A percentile compares a stretch with the other conserved stretches of the same genome.
Conservation (phyloP, 2,329 filamentous ascomycete genomes). For the Beauveria medogensis region DNA sequence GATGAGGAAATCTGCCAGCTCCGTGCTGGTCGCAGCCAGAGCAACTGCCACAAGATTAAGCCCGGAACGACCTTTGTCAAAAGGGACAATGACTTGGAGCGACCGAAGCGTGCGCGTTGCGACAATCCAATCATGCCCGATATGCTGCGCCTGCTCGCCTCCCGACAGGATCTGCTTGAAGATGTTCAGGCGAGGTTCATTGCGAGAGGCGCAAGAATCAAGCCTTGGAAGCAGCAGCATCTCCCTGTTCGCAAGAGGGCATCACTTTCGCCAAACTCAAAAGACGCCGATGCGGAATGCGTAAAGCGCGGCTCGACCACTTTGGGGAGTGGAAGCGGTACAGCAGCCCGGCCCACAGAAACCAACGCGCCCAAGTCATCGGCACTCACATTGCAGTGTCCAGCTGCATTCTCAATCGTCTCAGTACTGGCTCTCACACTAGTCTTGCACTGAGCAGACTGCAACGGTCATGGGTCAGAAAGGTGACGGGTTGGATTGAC, state of each 20-base stretch:
- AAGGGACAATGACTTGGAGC: constrained; percentile 16
- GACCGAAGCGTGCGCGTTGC: constrained; percentile 21
- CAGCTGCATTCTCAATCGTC: not conserved
- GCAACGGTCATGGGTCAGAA: not conserved
- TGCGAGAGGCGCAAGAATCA: not conserved
- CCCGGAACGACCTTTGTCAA: constrained; percentile 29
- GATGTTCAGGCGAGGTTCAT: constrained; percentile 16
- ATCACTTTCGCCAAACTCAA: no score
- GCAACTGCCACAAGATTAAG: constrained; percentile 38
- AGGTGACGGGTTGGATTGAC: not conserved
- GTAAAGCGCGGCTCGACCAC: not conserved
- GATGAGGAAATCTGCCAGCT: constrained; percentile 42
- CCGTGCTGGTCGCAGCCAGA: constrained; percentile 41
- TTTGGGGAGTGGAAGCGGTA: not conserved
- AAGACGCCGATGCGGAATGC: not conserved
- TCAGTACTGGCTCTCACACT: not conserved
- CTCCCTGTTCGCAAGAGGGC: not conserved
- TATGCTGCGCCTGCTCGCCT: constrained; percentile 20
- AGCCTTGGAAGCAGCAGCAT: not conserved
- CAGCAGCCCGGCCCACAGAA: not conserved
- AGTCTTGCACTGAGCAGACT: not conserved
- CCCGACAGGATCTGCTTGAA: constrained; percentile 19
- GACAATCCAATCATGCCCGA: constrained; percentile 23
- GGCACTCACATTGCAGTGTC: not conserved
- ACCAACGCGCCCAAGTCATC: not conserved